Percentiles rank a stretch among this genome's conserved stretches.
Conservation (phyloP, 257 asterid species). For the Nicotiana undulata region DNA sequence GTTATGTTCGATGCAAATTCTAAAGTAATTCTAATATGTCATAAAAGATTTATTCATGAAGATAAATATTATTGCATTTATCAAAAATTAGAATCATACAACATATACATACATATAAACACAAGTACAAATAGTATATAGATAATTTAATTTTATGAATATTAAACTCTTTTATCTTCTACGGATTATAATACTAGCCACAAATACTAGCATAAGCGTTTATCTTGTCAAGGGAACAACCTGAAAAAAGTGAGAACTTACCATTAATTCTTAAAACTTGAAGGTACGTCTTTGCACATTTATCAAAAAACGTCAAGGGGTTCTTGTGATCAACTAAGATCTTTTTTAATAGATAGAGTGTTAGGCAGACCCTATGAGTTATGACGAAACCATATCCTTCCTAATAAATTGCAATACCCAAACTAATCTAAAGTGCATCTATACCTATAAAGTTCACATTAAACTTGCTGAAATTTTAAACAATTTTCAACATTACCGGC, state of each 20-base stretch:
- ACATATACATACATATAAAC: background rate
- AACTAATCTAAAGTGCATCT: background rate
- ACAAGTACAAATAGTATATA: background rate
- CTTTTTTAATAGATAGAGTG: background rate
- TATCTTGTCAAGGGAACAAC: background rate
- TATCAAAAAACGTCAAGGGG: background rate
- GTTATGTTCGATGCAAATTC: background rate
- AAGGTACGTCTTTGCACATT: background rate
- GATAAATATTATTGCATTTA: too few species aligned
- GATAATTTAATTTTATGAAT: too few species aligned
- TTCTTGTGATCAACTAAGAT: background rate
- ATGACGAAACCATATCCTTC: constrained; percentile 3
- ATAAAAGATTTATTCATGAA: background rate
- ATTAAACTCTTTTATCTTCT: too few species aligned
- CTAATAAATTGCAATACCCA: background rate
- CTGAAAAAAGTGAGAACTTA: background rate
- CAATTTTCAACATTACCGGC: background rate
- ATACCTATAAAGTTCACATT: background rate
- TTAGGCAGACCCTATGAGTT: background rate
- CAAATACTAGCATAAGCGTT: background rate
- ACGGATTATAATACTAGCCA: background rate
- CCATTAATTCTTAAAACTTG: background rate
- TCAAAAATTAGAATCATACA: too few species aligned
- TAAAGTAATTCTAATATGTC: background rate
- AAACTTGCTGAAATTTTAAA: background rate